Percentiles rank a stretch among this genome's conserved stretches.
Conservation (phyloP, 805 yeast species). For the Saccharomycopsis fibuligera region DNA sequence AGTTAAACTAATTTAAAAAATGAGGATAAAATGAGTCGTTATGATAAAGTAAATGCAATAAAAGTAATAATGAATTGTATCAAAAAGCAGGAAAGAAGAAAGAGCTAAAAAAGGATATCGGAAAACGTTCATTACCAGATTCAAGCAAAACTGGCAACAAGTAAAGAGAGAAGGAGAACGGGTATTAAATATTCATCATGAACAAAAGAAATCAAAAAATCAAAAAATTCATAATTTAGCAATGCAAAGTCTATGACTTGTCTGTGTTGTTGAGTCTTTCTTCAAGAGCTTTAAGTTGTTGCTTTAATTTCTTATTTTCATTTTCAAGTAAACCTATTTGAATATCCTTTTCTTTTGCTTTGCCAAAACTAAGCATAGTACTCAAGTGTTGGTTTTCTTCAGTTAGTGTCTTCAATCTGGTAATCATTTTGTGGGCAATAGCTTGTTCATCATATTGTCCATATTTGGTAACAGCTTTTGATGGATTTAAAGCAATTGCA, state of each 20-base stretch:
- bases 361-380: constrained; percentile 69
- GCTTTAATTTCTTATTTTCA: constrained; percentile 43
- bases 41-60: too few relatives aligned
- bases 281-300: constrained; percentile 24
- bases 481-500: constrained; percentile 47
- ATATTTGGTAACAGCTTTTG: constrained; percentile 37
- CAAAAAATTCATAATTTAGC: background rate
- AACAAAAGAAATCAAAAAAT: background rate
- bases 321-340: constrained; percentile 55
- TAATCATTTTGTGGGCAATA: constrained; percentile 63
- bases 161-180: too few relatives aligned
- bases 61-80: too few relatives aligned
- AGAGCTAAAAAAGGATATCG: too few relatives aligned
- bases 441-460: constrained; percentile 73
- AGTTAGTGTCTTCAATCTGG: constrained; percentile 51
- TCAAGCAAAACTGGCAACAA: too few relatives aligned
- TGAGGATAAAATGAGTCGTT: too few relatives aligned
- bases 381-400: constrained; percentile 67
- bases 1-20: too few relatives aligned
- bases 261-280: background rate
- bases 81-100: too few relatives aligned
- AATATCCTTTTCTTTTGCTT: constrained; percentile 61
- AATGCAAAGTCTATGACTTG: background rate
- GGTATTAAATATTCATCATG: background rate
- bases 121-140: too few relatives aligned